Percentiles rank a stretch among this genome's conserved stretches.
phyloP scores from a whole-genome alignment of 371 early-diverging fungal species.

The Blastocladiella emersonii region DNA sequence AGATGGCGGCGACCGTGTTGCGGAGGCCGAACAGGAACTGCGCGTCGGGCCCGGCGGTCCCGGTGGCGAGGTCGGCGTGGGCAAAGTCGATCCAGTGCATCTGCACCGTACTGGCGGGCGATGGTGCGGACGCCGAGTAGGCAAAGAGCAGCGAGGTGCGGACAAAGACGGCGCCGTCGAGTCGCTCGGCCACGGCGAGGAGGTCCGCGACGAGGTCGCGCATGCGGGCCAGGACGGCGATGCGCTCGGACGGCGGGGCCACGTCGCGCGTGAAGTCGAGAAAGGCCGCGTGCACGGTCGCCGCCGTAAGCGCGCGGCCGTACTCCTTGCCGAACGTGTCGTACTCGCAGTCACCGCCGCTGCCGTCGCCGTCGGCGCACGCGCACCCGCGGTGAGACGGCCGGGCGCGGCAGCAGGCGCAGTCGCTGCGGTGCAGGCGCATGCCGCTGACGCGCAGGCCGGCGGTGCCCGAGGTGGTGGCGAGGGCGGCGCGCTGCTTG shows the following conservation, averaged over 20 bases:
- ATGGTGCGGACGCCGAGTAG: constrained; percentile 35
- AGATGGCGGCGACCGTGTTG: constrained; percentile 16
- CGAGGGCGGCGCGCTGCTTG: constrained; percentile 34
- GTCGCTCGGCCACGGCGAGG: no score
- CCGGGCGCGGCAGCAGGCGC: no score
- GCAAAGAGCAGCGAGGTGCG: constrained; percentile 51
- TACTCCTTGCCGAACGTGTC: no score
- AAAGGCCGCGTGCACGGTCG: no score
- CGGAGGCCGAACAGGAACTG: constrained; percentile 30
- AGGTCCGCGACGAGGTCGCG: no score
- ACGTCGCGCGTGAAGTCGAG: no score
- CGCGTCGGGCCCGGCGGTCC: constrained; percentile 24
- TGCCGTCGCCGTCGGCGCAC: no score
- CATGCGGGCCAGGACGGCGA: no score
- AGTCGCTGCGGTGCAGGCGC: constrained; percentile 24
- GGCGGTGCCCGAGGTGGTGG: constrained; percentile 38
- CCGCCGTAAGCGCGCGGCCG: no score
- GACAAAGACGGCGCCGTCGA: constrained; percentile 36
- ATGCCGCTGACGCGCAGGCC: constrained; percentile 50
- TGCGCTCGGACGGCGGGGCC: no score
- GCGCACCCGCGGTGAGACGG: no score
- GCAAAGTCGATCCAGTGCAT: constrained; percentile 67
- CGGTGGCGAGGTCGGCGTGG: constrained; percentile 46
- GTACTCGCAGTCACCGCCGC: no score
- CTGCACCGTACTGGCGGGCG: neutral